Base-by-base conservation (phyloP, 2,329 filamentous ascomycete species). In the Pseudogymnoascus sp. region DNA sequence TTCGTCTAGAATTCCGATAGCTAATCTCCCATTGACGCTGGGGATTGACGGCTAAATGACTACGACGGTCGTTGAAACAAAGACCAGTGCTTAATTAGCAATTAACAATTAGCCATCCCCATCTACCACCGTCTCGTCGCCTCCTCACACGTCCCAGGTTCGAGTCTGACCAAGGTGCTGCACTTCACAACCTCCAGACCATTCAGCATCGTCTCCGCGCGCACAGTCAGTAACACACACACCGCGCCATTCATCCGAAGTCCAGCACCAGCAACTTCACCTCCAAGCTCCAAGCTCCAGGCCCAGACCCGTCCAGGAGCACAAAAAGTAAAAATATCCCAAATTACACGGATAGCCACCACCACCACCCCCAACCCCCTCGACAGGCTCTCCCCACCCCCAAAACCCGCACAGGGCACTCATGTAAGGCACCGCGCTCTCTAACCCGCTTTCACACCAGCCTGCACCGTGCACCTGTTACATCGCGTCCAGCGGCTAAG, bases 401-500 rank as follows among this genome's bases (percentile, higher is more conserved):
- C n/a, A 33, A 56, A 56, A 53, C 50, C 46, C 46, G 46, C 46
- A 56, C 46, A 33, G 46, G 46, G 4, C 8, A 56, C 46, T 56
- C 28, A 56, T 56, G 46, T 56, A 33, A 56, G 46, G 46, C 46
- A 19, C 46, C 5, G 12, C 46, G 46, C 26, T n/a, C n/a, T 8
- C n/a, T 31, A 56, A 12, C 46, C 50, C 50, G 50, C 50, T 46
- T 46, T 46, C 41, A 46, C 41, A 46, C n/a, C n/a, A 22, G 50
- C 50, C 26, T 35, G 28, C 50, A 56, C 50, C 50, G 50, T 56
- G 28, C 50, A 33, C 50, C 26, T 56, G 50, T 56, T 33, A 33
- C 28, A 56, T 56, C 50, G 50, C 50, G 50, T 56, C 50, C 50
- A 56, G 50, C 50, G 50, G 50, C 50, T 22, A 56, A 28, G 50